Percentiles rank a stretch among this genome's conserved stretches.
Conservation (phyloP, 2,329 filamentous ascomycete genomes). For the Helotiales sp. region DNA sequence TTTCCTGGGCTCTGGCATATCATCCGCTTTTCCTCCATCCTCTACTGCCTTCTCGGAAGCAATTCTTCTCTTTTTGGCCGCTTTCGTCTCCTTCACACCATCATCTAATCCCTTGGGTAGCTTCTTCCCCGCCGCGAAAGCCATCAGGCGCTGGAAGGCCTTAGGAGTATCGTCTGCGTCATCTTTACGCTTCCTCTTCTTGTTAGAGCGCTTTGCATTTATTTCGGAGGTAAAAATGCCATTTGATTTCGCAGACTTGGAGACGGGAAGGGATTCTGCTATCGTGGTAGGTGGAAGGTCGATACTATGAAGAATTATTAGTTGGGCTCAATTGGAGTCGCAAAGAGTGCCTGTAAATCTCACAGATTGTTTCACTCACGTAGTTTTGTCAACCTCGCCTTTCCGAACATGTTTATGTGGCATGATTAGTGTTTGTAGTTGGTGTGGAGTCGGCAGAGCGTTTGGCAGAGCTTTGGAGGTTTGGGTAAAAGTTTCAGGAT, state of each 20-base stretch:
- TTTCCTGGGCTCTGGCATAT: constrained; percentile 19
- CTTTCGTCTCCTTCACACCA: constrained; percentile 47
- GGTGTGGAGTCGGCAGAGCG: background rate
- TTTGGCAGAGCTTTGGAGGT: no score
- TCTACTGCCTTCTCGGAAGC: constrained; percentile 17
- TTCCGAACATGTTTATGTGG: constrained; percentile 84
- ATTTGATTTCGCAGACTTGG: constrained; percentile 44
- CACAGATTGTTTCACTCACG: constrained; percentile 42
- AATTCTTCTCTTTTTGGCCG: constrained; percentile 29
- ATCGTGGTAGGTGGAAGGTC: constrained; percentile 58
- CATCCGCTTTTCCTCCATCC: constrained; percentile 19
- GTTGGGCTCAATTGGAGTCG: background rate
- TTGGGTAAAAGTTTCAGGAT: constrained; percentile 10
- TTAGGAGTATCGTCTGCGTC: constrained; percentile 79
- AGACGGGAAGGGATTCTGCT: constrained; percentile 58
- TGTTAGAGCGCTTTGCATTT: constrained; percentile 35
- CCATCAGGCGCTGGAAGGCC: constrained; percentile 85
- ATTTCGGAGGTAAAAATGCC: constrained; percentile 37
- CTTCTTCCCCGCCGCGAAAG: constrained; percentile 63
- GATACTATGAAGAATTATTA: constrained; percentile 32
- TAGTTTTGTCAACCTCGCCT: constrained; percentile 52
- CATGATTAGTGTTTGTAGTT: constrained; percentile 50
- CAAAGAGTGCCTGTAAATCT: background rate
- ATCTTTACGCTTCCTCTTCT: constrained; percentile 49
- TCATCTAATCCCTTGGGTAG: constrained; percentile 69